Evolutionary conservation across 2,329 filamentous ascomycete species (phyloP), one percentile per base, ranked within the genome.

Genomic region (Knoxdaviesia capensis): DNA sequence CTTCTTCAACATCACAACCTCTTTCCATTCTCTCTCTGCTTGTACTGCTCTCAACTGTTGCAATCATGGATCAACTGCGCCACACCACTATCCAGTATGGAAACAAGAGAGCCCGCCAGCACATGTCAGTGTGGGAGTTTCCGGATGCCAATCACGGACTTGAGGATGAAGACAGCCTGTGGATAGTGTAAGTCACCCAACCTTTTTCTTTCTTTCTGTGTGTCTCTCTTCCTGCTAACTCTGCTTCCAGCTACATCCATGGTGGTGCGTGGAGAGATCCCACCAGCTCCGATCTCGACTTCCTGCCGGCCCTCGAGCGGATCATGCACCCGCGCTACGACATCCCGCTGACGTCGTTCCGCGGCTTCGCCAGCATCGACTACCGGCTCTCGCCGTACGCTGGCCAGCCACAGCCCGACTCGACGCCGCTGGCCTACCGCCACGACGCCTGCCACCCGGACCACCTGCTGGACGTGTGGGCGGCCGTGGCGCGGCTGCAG

Each of bases 161-260:
- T 20, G 20, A 41, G 34, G 37, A 41, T 20, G 9, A 55, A 52
- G 11, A 35, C 34, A 35, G 9, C 11, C 8, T 35, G 9, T 11
- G 34, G 34, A 9, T 9, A 35, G 11, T 9, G 20, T 35, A 35
- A 3, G 11, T 35, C 11, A 35, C 8, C 34, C 11, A 9, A 11
- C 3, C 34, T 35, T 3, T 35, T 11, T 35, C 9, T 11, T 35
- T 39, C 28, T n/a, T 29, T n/a, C 28, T 50, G 48, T 41, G 51
- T 52, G 32, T 78, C 75, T 54, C 53, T 80, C 3, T 62, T 78
- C 4, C 67, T 1, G 77, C 77, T 0, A 76, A 81, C 53, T 74
- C 67, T 10, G 6, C 36, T 41, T 6, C 28, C 29, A 44, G 42
- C 20, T 44, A 44, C 40, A 44, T 51, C 41, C 50, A 51, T 36